Evolutionary conservation across 495 filamentous ascomycete genomes (phyloP), one percentile per base, ranked within the genome.

Genomic region (Wilcoxina mikolae): DNA sequence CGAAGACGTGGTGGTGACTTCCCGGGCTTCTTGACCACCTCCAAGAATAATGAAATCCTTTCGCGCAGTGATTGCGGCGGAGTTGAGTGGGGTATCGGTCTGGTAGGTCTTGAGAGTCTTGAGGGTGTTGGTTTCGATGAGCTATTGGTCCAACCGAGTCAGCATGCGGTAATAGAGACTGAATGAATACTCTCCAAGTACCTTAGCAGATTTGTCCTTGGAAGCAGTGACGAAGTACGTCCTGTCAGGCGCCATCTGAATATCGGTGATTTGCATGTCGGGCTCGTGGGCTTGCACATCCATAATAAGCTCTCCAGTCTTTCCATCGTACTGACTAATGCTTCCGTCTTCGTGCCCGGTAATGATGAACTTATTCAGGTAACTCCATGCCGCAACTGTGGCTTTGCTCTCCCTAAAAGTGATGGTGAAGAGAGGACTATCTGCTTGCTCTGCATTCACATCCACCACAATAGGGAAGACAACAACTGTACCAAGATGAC

Each of bases 31-130:
- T 71, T 98, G 91, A 56, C 91, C 91, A 75, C 91, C 91, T 57
- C 91, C 91, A 20, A 98, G 82, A 65, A 98, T 91, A 41, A 96
- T 87, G 64, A 85, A 98, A 64, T 95, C 87, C 72, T 95, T 95
- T 71, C 88, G 88, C 10, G 85, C 79, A 29, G 88, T 94, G 56
- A 98, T 89, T 53, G 81, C 79, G 59, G 93, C 91, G 63, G 81
- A 87, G 78, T 96, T 96, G 55, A 98, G 80, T 12, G 91, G 88
- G n/a, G 91, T 98, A 67, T 98, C 91, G 72, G 87, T 73, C 57
- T 75, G 63, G 73, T 90, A 98, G 56, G 85, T 88, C 73, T 96
- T 96, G 58, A 96, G 78, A 60, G 87, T 81, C 67, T 86, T 81
- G 70, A 98, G 87, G 66, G 86, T 83, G 59, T 79, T 77, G 56